A percentile compares a stretch with the other conserved stretches of the same genome.
phyloP scores from a whole-genome alignment of 352 stramenopile species.

The Thraustochytrium sp. region DNA sequence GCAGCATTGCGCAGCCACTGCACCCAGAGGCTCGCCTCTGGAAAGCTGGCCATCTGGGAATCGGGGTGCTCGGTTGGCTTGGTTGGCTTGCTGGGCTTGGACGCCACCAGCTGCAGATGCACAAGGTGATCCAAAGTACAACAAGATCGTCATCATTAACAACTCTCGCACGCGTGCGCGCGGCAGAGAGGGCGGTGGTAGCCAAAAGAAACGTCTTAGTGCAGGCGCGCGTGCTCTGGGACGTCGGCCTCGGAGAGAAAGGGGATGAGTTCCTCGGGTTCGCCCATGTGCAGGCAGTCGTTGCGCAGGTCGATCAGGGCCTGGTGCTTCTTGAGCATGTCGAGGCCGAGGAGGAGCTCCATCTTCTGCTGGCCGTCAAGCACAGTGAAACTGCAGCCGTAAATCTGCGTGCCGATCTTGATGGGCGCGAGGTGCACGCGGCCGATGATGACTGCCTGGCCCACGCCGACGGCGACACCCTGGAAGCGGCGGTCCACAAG shows the following conservation, averaged over 20 bases:
- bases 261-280: conserved; percentile 65
- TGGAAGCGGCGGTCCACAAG: conserved; percentile 61
- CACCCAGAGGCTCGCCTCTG: no score
- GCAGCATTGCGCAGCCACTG: no score
- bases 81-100: no score
- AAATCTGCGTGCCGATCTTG: conserved; percentile 61
- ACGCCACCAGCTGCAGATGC: no score
- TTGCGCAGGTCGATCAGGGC: conserved; percentile 90
- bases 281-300: conserved; percentile 74
- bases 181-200: no score
- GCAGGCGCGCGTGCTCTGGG: conserved; percentile 33
- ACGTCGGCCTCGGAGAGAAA: conserved; percentile 67
- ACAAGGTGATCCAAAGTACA: no score
- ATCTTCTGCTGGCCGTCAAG: conserved; percentile 81
- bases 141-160: no score
- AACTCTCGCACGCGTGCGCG: no score
- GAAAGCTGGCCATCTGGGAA: no score
- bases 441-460: conserved; percentile 91
- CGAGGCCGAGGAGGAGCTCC: conserved; percentile 94
- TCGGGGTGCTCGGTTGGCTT: no score
- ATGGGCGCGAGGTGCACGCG: conserved; percentile 84
- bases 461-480: conserved; percentile 82
- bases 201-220: no score
- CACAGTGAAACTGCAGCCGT: conserved; percentile 86
- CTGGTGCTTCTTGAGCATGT: conserved; percentile 96